phyloP scores from a whole-genome alignment of 1,139 yeast species.

The Nakaseomyces glabratus region DNA sequence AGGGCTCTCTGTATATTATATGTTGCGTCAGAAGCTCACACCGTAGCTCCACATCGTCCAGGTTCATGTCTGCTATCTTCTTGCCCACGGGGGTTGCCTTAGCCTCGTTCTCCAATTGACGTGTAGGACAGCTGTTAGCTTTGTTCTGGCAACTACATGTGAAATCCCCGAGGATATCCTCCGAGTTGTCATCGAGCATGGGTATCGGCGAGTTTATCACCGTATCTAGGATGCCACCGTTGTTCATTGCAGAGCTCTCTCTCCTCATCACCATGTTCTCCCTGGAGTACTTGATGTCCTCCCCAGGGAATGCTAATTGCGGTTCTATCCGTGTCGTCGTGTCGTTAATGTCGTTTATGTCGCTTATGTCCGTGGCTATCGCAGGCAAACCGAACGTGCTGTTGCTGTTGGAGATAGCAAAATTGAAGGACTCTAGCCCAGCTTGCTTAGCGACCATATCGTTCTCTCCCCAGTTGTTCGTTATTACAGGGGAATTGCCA shows the following conservation, averaged over 20 bases:
- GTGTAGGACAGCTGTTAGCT: slow-evolving; percentile 1
- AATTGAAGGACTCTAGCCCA: background rate
- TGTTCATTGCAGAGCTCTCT: background rate
- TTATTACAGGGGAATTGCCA: background rate
- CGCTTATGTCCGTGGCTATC: background rate
- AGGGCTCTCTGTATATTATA: slow-evolving; percentile 11
- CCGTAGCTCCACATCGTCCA: slow-evolving; percentile 9
- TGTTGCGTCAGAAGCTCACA: slow-evolving; percentile 14
- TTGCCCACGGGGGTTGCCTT: slow-evolving; percentile 5
- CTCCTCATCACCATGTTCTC: background rate
- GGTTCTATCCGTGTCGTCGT: slow-evolving; percentile 7
- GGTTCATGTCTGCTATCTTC: slow-evolving; percentile 5
- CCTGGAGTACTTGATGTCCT: background rate
- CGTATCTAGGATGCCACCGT: background rate
- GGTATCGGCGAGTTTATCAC: background rate
- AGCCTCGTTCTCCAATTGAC: background rate
- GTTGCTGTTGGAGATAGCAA: background rate
- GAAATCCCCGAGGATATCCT: slow-evolving; percentile 1
- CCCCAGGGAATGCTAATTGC: slow-evolving; percentile 6
- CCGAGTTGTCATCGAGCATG: background rate
- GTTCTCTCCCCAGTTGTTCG: slow-evolving; percentile 2
- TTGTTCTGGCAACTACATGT: slow-evolving; percentile 4
- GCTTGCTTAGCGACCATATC: background rate
- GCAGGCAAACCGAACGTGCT: background rate
- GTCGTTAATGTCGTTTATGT: slow-evolving; percentile 10